Percentiles rank a stretch among this genome's conserved stretches.
Conservation (phyloP, 2,329 filamentous ascomycete genomes). For the Emericellopsis cladophorae region DNA sequence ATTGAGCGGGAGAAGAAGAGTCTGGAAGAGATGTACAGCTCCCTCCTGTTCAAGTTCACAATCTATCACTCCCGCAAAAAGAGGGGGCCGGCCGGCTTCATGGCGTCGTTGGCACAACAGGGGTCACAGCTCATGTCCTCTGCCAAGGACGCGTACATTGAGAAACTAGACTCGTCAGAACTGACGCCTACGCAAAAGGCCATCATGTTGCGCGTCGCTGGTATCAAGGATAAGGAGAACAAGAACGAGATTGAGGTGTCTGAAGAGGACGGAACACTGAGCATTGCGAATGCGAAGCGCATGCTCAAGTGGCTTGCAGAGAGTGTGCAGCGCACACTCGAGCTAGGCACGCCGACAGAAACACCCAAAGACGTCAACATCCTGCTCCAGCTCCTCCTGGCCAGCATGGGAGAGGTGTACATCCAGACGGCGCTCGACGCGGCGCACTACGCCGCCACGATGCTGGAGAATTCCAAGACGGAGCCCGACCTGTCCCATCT, state of each 20-base stretch:
- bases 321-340: constrained; percentile 79
- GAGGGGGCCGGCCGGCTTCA: constrained; percentile 82
- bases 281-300: constrained; percentile 78
- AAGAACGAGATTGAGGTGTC: constrained; percentile 83
- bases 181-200: constrained; percentile 77
- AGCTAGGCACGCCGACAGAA: constrained; percentile 77
- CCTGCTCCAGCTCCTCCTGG: constrained; percentile 70
- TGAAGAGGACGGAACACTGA: constrained; percentile 78
- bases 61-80: constrained; percentile 85
- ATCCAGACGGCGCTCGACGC: constrained; percentile 57
- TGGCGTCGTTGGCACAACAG: constrained; percentile 81
- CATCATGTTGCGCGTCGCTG: constrained; percentile 82
- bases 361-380: constrained; percentile 89
- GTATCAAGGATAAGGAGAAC: constrained; percentile 60
- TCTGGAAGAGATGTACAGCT: constrained; percentile 75
- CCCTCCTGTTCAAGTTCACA: constrained; percentile 88
- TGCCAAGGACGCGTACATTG: constrained; percentile 83
- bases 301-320: constrained; percentile 98
- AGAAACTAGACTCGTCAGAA: constrained; percentile 78
- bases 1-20: constrained; percentile 58
- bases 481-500: constrained; percentile 86
- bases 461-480: constrained; percentile 65
- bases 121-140: constrained; percentile 80
- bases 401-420: constrained; percentile 77
- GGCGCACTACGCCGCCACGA: constrained; percentile 57